Evolutionary conservation across 31 red algal genomes (phyloP).

Genomic region (Porphyra umbilicalis): DNA sequence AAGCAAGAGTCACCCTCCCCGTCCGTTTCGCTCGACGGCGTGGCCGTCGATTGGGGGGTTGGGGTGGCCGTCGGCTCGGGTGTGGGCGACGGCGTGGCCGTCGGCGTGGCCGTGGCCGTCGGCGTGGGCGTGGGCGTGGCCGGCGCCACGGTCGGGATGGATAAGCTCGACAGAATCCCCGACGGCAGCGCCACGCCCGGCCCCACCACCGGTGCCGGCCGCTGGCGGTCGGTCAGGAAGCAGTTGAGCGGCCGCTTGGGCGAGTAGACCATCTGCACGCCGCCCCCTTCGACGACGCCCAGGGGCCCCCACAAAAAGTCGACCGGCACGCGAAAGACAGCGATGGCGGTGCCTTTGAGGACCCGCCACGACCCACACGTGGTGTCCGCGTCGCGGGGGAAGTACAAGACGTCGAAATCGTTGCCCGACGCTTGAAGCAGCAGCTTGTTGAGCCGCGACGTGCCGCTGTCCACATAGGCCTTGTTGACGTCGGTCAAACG

Average conservation of each 20-base stretch:
- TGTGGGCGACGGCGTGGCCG: not conserved
- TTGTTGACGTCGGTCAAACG: not conserved
- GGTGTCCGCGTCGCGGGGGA: not conserved
- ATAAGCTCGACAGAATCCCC: not conserved
- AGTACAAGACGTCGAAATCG: not conserved
- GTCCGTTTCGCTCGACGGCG: not conserved
- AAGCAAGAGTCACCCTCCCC: constrained; percentile 8
- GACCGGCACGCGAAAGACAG: not conserved
- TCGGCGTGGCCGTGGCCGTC: not conserved
- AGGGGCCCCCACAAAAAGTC: not conserved
- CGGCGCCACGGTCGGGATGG: not conserved
- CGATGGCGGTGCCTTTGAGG: not conserved
- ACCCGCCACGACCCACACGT: not conserved
- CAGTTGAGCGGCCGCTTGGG: not conserved
- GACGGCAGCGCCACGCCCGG: not conserved
- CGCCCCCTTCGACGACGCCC: not conserved
- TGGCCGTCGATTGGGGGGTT: not conserved
- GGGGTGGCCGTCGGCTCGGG: not conserved
- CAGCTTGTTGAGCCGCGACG: not conserved
- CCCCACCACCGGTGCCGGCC: not conserved
- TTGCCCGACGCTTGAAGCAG: not conserved
- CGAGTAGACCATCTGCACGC: not conserved
- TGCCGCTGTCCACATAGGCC: not conserved
- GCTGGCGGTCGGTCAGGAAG: not conserved
- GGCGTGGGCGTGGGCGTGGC: not conserved